Conservation (phyloP, 1,139 yeast genomes). For the Debaryomyces fabryi region DNA sequence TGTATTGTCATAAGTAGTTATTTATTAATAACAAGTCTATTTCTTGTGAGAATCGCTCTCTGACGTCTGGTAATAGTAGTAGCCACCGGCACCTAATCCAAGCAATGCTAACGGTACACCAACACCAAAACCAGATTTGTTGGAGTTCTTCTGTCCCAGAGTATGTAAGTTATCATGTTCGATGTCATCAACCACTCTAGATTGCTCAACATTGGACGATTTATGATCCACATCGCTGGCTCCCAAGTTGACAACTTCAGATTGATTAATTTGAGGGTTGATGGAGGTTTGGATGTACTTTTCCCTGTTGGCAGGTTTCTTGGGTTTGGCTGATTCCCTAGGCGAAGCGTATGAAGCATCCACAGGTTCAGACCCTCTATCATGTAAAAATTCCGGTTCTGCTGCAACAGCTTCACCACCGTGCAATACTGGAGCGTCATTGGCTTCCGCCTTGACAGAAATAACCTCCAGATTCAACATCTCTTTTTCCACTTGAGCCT, state of each 20-base stretch:
- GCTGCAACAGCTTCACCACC: constrained; percentile 46
- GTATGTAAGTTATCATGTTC: constrained; percentile 39
- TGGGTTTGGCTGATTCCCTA: constrained; percentile 13
- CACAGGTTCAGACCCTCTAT: constrained; percentile 35
- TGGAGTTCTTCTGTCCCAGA: constrained; percentile 11
- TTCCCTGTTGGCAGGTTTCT: constrained; percentile 44
- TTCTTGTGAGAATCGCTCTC: constrained; percentile 9
- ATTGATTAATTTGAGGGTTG: constrained; percentile 45
- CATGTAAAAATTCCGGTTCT: constrained; percentile 46
- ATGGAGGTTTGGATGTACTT: constrained; percentile 46
- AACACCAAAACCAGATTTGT: constrained; percentile 9
- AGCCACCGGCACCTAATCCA: constrained; percentile 30
- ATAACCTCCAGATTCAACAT: constrained; percentile 39
- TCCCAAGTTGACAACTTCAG: constrained; percentile 42
- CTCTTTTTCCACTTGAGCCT: constrained; percentile 46
- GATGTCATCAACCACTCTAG: constrained; percentile 41
- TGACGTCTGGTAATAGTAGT: constrained; percentile 15
- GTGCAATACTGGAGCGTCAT: constrained; percentile 43
- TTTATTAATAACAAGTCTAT: constrained; percentile 1
- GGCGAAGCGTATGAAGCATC: constrained; percentile 16
- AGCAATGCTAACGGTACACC: constrained; percentile 23
- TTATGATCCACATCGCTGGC: constrained; percentile 43
- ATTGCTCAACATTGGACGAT: constrained; percentile 29
- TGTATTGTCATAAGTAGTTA: constrained; percentile 2
- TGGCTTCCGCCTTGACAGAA: constrained; percentile 51